Conservation (phyloP, 1,139 yeast genomes). For the Hyphopichia fennica region DNA sequence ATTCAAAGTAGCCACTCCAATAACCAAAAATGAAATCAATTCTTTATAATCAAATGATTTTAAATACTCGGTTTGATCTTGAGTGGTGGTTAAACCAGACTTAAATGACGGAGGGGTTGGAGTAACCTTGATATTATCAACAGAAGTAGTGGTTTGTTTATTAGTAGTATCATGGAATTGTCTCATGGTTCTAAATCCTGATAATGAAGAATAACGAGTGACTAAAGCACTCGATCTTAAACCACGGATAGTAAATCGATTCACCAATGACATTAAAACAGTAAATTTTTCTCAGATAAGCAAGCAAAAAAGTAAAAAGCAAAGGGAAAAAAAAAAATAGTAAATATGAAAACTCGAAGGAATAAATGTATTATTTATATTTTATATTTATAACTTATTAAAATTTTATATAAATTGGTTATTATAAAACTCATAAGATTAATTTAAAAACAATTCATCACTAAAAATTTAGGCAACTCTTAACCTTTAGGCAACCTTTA, state of each 20-base stretch:
- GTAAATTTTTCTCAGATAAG: too few species aligned
- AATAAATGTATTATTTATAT: too few species aligned
- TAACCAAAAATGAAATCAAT: slow-evolving; percentile 60
- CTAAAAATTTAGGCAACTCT: too few species aligned
- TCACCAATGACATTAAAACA: background rate
- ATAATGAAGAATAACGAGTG: background rate
- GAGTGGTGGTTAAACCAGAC: background rate
- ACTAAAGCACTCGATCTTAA: background rate
- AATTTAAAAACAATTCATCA: too few species aligned
- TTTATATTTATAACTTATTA: too few species aligned
- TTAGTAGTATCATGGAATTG: slow-evolving; percentile 19
- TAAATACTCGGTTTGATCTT: slow-evolving; percentile 24
- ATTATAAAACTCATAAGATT: too few species aligned
- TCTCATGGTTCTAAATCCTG: background rate
- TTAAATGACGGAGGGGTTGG: slow-evolving; percentile 3
- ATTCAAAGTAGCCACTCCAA: slow-evolving; percentile 67
- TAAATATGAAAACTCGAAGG: too few species aligned
- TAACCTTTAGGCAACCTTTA: too few species aligned
- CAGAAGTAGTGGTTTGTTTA: slow-evolving; percentile 10
- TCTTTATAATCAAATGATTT: slow-evolving; percentile 38
- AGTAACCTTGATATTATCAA: slow-evolving; percentile 4
- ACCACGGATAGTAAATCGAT: background rate
- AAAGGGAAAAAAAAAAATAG: too few species aligned
- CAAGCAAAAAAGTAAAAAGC: too few species aligned
- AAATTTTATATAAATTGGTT: too few species aligned